Conservation (phyloP, 306 rosid genomes). For the Sophora flavescens region DNA sequence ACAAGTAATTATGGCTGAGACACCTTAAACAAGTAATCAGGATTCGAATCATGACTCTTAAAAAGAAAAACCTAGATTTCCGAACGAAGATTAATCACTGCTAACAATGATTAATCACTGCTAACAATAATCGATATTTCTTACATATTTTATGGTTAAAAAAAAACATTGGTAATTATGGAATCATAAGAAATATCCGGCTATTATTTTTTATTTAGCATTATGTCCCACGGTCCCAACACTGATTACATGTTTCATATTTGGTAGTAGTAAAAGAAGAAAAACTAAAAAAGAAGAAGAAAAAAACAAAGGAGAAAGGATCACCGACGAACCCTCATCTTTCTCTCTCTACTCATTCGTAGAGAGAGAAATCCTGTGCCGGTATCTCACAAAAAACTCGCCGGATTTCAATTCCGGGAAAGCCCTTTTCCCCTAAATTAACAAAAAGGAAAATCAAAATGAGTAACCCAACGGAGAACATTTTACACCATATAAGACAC, state of each 20-base stretch:
- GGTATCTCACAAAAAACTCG: conserved; percentile 72
- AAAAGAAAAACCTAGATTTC: no score
- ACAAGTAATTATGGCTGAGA: no score
- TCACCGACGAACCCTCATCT: conserved; percentile 84
- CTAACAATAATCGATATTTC: no score
- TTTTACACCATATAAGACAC: conserved; percentile 20
- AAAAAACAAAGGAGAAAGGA: conserved; percentile 30
- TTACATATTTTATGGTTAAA: no score
- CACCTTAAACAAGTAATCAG: no score
- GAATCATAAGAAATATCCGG: not conserved
- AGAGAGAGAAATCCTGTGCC: conserved; percentile 77
- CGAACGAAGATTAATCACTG: no score
- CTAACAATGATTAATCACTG: no score
- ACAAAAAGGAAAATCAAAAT: not conserved
- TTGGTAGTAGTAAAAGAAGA: not conserved
- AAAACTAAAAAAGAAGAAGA: not conserved
- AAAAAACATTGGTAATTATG: not conserved
- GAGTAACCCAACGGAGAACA: not conserved
- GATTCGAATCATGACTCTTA: no score
- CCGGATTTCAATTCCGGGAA: conserved; percentile 59
- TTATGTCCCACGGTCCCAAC: conserved; percentile 54
- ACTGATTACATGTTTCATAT: conserved; percentile 34
- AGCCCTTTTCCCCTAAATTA: conserved; percentile 29
- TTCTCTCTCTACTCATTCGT: conserved; percentile 53
- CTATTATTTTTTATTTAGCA: conserved; percentile 47